Percentiles rank a stretch among this genome's conserved stretches.
phyloP scores from a whole-genome alignment of 2,329 filamentous ascomycete genomes.

The Epichloe uncinata region DNA sequence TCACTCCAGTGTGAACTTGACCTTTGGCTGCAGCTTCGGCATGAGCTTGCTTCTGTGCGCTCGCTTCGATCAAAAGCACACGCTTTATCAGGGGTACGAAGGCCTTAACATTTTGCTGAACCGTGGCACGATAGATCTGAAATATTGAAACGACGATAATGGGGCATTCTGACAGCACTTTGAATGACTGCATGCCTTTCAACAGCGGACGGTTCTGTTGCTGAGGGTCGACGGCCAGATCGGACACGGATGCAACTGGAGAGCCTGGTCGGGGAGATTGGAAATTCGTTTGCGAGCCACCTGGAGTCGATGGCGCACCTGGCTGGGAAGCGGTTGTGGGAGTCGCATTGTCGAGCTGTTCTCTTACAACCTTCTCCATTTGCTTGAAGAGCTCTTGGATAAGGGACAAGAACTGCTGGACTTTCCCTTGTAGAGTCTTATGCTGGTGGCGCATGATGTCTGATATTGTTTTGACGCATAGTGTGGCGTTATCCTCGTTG shows the following conservation, averaged over 20 bases:
- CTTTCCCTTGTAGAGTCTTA: slow-evolving; percentile 63
- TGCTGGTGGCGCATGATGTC: slow-evolving; percentile 90
- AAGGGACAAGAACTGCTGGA: slow-evolving; percentile 78
- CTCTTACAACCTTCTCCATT: slow-evolving; percentile 87
- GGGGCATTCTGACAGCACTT: slow-evolving; percentile 91
- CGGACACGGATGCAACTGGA: slow-evolving; percentile 68
- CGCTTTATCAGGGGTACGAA: slow-evolving; percentile 93
- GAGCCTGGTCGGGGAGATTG: slow-evolving; percentile 85
- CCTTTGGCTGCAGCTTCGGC: slow-evolving; percentile 66
- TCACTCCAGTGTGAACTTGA: slow-evolving; percentile 83
- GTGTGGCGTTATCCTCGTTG: slow-evolving; percentile 97
- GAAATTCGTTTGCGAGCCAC: slow-evolving; percentile 55
- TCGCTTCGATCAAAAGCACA: slow-evolving; percentile 77
- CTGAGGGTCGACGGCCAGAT: slow-evolving; percentile 68
- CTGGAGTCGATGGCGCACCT: slow-evolving; percentile 52
- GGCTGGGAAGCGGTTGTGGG: slow-evolving; percentile 36
- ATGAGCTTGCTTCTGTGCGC: slow-evolving; percentile 86
- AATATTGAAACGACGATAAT: slow-evolving; percentile 99
- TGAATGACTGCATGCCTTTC: slow-evolving; percentile 98
- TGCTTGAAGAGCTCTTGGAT: slow-evolving; percentile 94
- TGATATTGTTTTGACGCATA: slow-evolving; percentile 96
- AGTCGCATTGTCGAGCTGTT: slow-evolving; percentile 76
- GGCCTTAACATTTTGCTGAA: slow-evolving; percentile 71
- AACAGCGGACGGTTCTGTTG: slow-evolving; percentile 69
- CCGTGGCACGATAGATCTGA: slow-evolving; percentile 73